Evolutionary conservation across 176 grass and related monocot species (phyloP), one percentile per base, ranked within the genome.

Genomic region (Areca catechu): DNA sequence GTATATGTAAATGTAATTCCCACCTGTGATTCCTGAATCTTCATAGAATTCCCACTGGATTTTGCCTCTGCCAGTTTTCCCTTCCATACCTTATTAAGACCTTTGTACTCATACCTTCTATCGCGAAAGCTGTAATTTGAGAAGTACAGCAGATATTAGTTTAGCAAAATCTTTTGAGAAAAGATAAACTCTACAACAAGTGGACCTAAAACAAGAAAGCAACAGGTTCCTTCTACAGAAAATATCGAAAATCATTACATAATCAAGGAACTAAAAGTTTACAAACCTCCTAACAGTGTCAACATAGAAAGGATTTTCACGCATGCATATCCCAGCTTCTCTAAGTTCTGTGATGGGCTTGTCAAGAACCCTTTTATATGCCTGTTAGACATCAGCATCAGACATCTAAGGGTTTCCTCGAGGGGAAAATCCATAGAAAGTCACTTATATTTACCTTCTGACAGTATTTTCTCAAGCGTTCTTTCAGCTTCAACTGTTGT

Each of bases 271-370:
- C 19, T 67, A 60, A 53, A 17, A 69, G 30, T 57, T 20, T 14
- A 69, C 69, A 64, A 49, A 91, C 92, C 92, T 97, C 66, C 86
- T 71, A 19, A 97, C 92, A 66, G 92, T 97, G 62, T 97, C 92
- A 15, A 97, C 92, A 60, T 97, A 97, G 61, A 97, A 97, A 68
- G 92, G 80, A 77, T 97, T 97, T 77, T 97, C 92, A 69, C 92
- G 86, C 92, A 97, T 97, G 77, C 92, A 97, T 82, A 97, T 90
- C 71, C 92, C 92, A 79, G 92, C 83, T 57, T 97, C 86, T 84
- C 92, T 87, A 64, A 85, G 68, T 84, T 90, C 92, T 69, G 86
- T 97, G 62, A 86, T 86, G 65, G 92, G 92, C 77, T 90, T 90
- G 78, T 97, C 92, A 68, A 97, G 74, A 74, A 90, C 92, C 79